Evolutionary conservation across 768 basidiomycete genomes (phyloP), one percentile per base, ranked within the genome.

Genomic region (Rhodotorula taiwanensis): DNA sequence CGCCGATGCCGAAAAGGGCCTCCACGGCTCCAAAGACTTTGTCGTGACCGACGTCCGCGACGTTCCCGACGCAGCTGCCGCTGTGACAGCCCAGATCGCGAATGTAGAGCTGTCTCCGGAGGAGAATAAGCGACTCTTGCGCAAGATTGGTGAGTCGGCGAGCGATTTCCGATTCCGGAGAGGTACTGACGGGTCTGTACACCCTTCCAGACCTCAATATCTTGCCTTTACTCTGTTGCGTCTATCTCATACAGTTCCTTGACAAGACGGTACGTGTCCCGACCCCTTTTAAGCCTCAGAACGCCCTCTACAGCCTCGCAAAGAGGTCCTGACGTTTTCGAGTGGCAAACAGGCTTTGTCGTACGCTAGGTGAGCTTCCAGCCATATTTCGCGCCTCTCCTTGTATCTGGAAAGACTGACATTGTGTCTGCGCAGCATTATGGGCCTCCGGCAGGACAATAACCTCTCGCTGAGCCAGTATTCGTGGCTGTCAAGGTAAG

Each of bases 41-140:
- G 7, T 4, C 55, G n/a, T 36, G 2, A 34, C 55, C 2, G 16
- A 4, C 2, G 27, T 79, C 42, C 79, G 80, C 66, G 86, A 78
- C 21, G 77, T 75, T 8, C 48, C 28, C 53, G 80, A 76, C 21
- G 80, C 76, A 5, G 55, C 55, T 3, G 45, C 55, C 16, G 20
- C 36, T 11, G 16, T 25, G 72, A 73, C 60, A 70, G 74, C 60
- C 69, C 76, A 54, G 58, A 44, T 68, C 36, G 18, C 79, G 78
- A 10, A 86, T 85, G 71, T 88, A 88, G 6, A 87, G 34, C 31
- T 70, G 28, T 25, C 34, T 1, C 49, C 56, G 39, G 57, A 55
- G 20, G 66, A 66, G 25, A 41, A 42, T 28, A 25, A 45, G 8
- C 34, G 60, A 18, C 33, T 70, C 21, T 30, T 70, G 10, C 61